phyloP scores from a whole-genome alignment of 352 stramenopile genomes.

The Ophiocytium majus region DNA sequence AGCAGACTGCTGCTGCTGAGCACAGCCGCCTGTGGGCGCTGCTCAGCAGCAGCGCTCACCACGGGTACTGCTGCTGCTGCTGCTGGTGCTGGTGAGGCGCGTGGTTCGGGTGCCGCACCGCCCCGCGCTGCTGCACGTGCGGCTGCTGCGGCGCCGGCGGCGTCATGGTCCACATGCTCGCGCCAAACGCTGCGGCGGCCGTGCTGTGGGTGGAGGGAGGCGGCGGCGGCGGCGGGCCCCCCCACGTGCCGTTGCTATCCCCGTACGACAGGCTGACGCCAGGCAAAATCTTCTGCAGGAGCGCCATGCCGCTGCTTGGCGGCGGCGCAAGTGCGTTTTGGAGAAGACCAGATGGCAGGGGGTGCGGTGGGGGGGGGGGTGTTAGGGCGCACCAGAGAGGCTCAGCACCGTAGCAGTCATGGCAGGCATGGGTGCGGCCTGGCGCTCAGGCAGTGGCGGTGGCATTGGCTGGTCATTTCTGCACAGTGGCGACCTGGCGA shows the following conservation, averaged over 20 bases:
- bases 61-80: constrained; percentile 26
- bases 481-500: no score
- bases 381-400: no score
- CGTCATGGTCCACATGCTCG: constrained; percentile 50
- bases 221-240: not conserved
- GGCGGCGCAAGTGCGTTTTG: no score
- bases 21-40: no score
- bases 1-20: no score
- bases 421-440: no score
- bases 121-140: constrained; percentile 28
- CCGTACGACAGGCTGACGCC: constrained; percentile 47
- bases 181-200: constrained; percentile 45
- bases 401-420: no score
- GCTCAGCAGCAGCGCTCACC: no score
- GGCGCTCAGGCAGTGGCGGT: no score
- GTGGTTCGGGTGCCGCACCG: constrained; percentile 24
- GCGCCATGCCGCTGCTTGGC: constrained; percentile 39
- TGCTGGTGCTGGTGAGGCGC: constrained; percentile 31
- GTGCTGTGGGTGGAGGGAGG: not conserved
- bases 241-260: constrained; percentile 23
- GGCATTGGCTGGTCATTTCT: no score
- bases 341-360: no score
- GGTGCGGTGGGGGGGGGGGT: no score
- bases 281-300: constrained; percentile 49
- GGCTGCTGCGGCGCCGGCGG: constrained; percentile 32